phyloP scores from a whole-genome alignment of 371 early-diverging fungal genomes.

The Zychaea mexicana region DNA sequence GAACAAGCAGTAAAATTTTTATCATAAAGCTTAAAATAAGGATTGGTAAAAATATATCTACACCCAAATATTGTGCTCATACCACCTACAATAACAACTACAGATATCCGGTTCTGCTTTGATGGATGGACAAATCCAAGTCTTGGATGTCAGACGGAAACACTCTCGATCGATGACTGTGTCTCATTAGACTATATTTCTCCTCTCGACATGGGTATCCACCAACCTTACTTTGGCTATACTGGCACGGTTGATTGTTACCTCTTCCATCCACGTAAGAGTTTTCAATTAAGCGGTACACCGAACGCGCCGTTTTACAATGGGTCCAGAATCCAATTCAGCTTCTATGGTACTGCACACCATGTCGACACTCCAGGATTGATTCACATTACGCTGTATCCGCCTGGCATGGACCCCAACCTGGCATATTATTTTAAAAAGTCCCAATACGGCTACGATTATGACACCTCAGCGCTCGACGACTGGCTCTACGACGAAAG shows the following conservation, averaged over 20 bases:
- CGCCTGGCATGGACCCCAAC: conserved; percentile 26
- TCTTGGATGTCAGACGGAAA: conserved; percentile 9
- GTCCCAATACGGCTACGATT: conserved; percentile 7
- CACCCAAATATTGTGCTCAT: too few species aligned
- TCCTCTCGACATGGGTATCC: conserved; percentile 15
- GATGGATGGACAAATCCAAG: conserved; percentile 7
- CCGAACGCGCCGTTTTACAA: not conserved
- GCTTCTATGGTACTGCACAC: conserved; percentile 18
- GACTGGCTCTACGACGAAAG: conserved; percentile 23
- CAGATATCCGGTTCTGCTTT: conserved; percentile 16
- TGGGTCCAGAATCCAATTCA: conserved; percentile 21
- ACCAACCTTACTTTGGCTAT: conserved; percentile 20
- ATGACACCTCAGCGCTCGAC: not conserved
- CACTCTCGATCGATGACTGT: conserved; percentile 8
- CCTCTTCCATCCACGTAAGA: conserved; percentile 4
- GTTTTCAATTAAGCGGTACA: not conserved
- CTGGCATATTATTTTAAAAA: conserved; percentile 14
- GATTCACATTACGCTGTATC: conserved; percentile 25
- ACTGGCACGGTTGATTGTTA: not conserved
- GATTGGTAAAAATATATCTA: too few species aligned
- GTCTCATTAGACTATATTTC: conserved; percentile 6
- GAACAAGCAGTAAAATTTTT: not conserved
- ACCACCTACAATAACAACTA: not conserved
- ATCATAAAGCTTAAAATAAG: too few species aligned
- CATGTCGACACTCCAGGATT: conserved; percentile 6